phyloP scores from a whole-genome alignment of 257 asterid species.

The Ilex asprella region DNA sequence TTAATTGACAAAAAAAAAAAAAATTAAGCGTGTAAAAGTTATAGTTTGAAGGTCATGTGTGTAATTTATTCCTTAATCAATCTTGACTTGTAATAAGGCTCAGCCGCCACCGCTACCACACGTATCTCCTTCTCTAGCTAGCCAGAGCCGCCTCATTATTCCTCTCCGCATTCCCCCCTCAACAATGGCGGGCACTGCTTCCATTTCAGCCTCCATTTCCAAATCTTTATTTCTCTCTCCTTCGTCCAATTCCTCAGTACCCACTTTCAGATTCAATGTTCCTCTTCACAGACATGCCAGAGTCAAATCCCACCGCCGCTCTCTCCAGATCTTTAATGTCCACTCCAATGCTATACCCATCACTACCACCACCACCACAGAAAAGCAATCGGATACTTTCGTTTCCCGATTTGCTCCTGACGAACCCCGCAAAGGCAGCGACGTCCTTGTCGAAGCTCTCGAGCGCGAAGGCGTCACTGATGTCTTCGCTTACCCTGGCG shows the following conservation, averaged over 20 bases:
- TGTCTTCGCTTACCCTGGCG: slow-evolving; percentile 84
- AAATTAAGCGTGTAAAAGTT: too few relatives aligned
- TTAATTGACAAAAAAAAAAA: too few relatives aligned
- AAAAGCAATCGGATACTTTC: slow-evolving; percentile 14
- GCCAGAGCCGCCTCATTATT: not conserved
- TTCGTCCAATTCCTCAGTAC: slow-evolving; percentile 10
- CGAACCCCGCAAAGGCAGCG: slow-evolving; percentile 72
- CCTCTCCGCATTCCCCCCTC: not conserved
- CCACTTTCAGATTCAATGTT: not conserved
- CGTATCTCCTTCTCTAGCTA: too few relatives aligned
- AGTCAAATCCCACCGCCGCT: slow-evolving; percentile 15
- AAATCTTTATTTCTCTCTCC: slow-evolving; percentile 18
- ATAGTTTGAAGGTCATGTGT: too few relatives aligned
- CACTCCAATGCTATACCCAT: slow-evolving; percentile 23
- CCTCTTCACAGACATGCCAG: slow-evolving; percentile 15
- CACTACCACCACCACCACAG: not conserved
- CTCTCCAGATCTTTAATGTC: slow-evolving; percentile 27
- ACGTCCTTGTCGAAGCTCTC: slow-evolving; percentile 76
- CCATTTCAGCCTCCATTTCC: slow-evolving; percentile 18
- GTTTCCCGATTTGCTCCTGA: slow-evolving; percentile 52
- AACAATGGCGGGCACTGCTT: slow-evolving; percentile 36
- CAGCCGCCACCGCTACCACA: too few relatives aligned
- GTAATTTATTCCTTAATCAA: too few relatives aligned
- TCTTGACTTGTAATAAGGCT: too few relatives aligned
- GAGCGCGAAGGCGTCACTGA: slow-evolving; percentile 78